Base-by-base conservation (phyloP, 306 rosid species). In the Acacia confusa region DNA sequence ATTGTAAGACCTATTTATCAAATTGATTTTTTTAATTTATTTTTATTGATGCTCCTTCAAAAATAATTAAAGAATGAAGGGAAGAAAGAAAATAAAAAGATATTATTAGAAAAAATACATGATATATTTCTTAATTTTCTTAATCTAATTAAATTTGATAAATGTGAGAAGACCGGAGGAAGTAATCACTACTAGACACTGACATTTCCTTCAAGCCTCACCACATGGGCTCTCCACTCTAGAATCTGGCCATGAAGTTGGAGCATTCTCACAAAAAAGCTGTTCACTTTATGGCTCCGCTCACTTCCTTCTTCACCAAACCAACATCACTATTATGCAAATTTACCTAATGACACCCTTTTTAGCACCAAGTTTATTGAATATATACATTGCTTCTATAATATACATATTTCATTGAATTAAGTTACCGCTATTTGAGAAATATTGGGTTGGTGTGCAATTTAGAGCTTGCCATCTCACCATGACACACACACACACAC, bases 211-310 rank as follows among this genome's bases (percentile, higher is more conserved):
- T 75, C 75, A 89, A 73, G 15, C 81, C 82, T 86, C 84, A 73
- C 92, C 85, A 19, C 94, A 88, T 4, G 88, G 85, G 45, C 91
- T 79, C 20, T 87, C 92, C 3, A 87, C 91, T 52, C 61, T 16
- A 0, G 97, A 93, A 63, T 91, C 83, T 11, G 94, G 93, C 79
- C 24, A 91, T 76, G 89, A 91, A 91, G 9, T 41, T 20, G 32
- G 84, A 89, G 85, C 38, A 48, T 17, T n/a, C 55, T 48, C 19
- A 48, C n/a, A 16, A 15, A 48, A 15, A 4, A 48, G 5, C 20
- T 36, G 40, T 36, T 36, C 40, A 36, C 7, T 36, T 36, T 6
- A 36, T 36, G 40, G 8, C 40, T 36, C 6, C 40, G 6, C 40
- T 36, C 6, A 36, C 45, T 9, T 40, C 16, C 32, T 66, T 3